phyloP scores from a whole-genome alignment of 805 yeast genomes.

The Kodamaea fukazawae region DNA sequence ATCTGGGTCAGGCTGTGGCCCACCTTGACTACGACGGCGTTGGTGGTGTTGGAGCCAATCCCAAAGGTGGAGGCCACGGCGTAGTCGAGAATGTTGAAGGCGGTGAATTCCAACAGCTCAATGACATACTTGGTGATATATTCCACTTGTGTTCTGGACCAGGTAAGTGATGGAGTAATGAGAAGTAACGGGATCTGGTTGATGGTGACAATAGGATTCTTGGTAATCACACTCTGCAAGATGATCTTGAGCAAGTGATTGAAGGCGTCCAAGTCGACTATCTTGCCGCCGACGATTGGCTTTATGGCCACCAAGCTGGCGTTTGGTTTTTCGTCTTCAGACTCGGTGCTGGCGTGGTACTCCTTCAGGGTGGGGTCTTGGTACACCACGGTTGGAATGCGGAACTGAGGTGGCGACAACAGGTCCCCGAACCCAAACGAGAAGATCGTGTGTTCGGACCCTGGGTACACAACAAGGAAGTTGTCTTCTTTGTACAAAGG shows the following conservation, averaged over 20 bases:
- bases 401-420: slow-evolving; percentile 69
- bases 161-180: slow-evolving; percentile 56
- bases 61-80: slow-evolving; percentile 74
- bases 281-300: slow-evolving; percentile 65
- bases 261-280: slow-evolving; percentile 68
- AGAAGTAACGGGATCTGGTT: slow-evolving; percentile 69
- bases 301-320: slow-evolving; percentile 42
- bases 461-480: slow-evolving; percentile 67
- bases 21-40: slow-evolving; percentile 74
- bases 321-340: slow-evolving; percentile 12
- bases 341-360: slow-evolving; percentile 40
- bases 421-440: slow-evolving; percentile 79
- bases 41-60: slow-evolving; percentile 54
- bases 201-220: slow-evolving; percentile 48
- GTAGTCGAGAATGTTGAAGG: slow-evolving; percentile 65
- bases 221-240: slow-evolving; percentile 36
- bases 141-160: slow-evolving; percentile 72
- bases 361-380: slow-evolving; percentile 35
- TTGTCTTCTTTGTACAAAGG: slow-evolving; percentile 45
- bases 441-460: slow-evolving; percentile 70
- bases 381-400: slow-evolving; percentile 77
- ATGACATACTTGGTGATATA: slow-evolving; percentile 69
- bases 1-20: slow-evolving; percentile 76
- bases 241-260: slow-evolving; percentile 54
- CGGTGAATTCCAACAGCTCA: slow-evolving; percentile 69